Conservation (phyloP, 805 yeast species). For the Metschnikowia shivogae region DNA sequence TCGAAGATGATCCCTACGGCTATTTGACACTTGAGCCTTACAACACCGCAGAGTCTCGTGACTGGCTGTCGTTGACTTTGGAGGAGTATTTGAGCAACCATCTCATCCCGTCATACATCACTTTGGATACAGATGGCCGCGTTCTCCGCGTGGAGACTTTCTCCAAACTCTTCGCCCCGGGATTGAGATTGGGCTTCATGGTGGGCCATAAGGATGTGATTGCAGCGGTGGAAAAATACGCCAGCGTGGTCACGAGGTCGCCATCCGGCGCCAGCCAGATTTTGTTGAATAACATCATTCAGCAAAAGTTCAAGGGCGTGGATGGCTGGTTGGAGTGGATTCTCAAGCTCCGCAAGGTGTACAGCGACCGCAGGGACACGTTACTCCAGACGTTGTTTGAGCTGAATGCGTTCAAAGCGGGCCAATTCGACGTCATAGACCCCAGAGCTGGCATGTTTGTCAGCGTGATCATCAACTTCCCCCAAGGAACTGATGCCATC, state of each 20-base stretch:
- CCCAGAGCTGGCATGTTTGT: slow-evolving; percentile 26
- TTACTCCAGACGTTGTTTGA: slow-evolving; percentile 16
- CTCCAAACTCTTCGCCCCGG: slow-evolving; percentile 20
- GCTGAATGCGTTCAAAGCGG: slow-evolving; percentile 19
- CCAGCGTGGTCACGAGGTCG: slow-evolving; percentile 18
- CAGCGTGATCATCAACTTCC: slow-evolving; percentile 13
- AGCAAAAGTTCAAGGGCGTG: slow-evolving; percentile 17
- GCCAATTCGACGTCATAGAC: slow-evolving; percentile 20
- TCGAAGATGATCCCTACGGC: slow-evolving; percentile 21
- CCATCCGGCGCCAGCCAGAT: slow-evolving; percentile 19
- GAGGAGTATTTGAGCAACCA: slow-evolving; percentile 13
- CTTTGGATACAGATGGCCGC: slow-evolving; percentile 16
- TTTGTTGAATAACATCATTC: slow-evolving; percentile 15
- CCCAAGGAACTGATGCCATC: slow-evolving; percentile 9
- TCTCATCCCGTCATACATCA: slow-evolving; percentile 15
- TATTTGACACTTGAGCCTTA: slow-evolving; percentile 17
- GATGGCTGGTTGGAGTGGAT: slow-evolving; percentile 48
- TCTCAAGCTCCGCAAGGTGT: slow-evolving; percentile 43
- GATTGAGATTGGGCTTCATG: slow-evolving; percentile 17
- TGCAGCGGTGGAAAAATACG: slow-evolving; percentile 13
- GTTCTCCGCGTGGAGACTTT: slow-evolving; percentile 20
- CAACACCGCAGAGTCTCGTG: slow-evolving; percentile 1
- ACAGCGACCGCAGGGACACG: slow-evolving; percentile 41
- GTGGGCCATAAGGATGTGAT: slow-evolving; percentile 17
- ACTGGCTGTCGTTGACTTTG: slow-evolving; percentile 4